Evolutionary conservation across 169 alveolate species (phyloP), one percentile per base, ranked within the genome.

Genomic region (Cystoisospora suis): DNA sequence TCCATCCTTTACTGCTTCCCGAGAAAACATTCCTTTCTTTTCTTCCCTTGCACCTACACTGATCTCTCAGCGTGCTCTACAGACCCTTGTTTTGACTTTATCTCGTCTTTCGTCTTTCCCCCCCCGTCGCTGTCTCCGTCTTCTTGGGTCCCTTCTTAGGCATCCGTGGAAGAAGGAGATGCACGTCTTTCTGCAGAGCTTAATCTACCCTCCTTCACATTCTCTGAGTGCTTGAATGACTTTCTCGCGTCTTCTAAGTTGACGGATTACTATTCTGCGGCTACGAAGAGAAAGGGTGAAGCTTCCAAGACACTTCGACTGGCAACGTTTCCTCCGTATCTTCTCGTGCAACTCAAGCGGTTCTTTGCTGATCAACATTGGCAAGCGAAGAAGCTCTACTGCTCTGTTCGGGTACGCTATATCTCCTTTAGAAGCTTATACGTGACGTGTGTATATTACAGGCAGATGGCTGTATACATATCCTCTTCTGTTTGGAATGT

Each of bases 281-380:
- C 92, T 34, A 88, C 92, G 0, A 83, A 83, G 56, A 44, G 56
- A n/a, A 56, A 46, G 58, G 92, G 88, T 58, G 83, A 77, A 44
- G 88, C 94, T 38, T 69, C 59, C 38, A 93, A 89, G 88, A 83
- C 86, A 56, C 77, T 86, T 29, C 93, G 94, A n/a, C 90, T 93
- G 36, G 89, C 91, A 80, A 81, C 88, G 46, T 94, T 91, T 89
- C 95, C 96, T 6, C 93, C 93, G 20, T 94, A 94, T 86, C 94
- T 94, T 45, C 81, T 93, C 53, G 92, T 94, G 53, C 93, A 94
- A 45, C 95, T 96, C 47, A 94, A 96, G 87, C 92, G 95, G 45
- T 95, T 95, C 80, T 94, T 92, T 72, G 92, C 91, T 9, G 95
- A 92, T 53, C 92, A 91, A 65, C 72, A 94, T 32, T 91, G 94